phyloP scores from a whole-genome alignment of 352 stramenopile genomes.

The Globisporangium emineosum region DNA sequence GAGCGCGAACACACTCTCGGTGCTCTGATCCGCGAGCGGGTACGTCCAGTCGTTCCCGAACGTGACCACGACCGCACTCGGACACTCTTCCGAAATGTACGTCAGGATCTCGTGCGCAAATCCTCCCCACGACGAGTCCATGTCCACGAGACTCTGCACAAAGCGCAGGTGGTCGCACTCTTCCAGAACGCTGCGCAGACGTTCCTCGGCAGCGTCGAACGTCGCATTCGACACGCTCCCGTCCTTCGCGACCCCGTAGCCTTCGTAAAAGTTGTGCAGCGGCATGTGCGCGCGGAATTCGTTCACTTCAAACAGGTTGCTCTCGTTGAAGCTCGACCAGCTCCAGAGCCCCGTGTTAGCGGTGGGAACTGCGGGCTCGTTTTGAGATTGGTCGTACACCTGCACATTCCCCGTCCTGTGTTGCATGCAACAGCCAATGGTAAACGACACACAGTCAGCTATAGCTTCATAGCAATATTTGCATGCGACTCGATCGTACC shows the following conservation, averaged over 20 bases:
- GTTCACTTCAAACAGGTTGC: conserved; percentile 65
- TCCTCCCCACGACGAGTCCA: conserved; percentile 79
- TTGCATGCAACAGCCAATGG: background rate
- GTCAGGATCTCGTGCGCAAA: conserved; percentile 69
- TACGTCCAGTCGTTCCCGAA: conserved; percentile 79
- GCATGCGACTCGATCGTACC: conserved; percentile 20
- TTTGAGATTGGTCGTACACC: conserved; percentile 55
- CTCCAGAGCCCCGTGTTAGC: conserved; percentile 45
- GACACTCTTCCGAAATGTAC: conserved; percentile 72
- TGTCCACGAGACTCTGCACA: conserved; percentile 71
- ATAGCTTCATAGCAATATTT: background rate
- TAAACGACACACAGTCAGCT: background rate
- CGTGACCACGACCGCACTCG: conserved; percentile 41
- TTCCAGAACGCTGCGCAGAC: conserved; percentile 56
- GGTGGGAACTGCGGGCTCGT: conserved; percentile 7
- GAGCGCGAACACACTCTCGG: conserved; percentile 38
- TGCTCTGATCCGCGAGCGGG: conserved; percentile 46
- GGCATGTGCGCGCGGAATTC: conserved; percentile 77
- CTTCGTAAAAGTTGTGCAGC: conserved; percentile 84
- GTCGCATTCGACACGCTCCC: conserved; percentile 54
- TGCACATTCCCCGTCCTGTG: conserved; percentile 58
- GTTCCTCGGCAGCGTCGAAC: conserved; percentile 59
- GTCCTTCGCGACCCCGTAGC: conserved; percentile 37
- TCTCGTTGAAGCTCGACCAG: conserved; percentile 46
- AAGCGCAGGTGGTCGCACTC: conserved; percentile 62